Evolutionary conservation across 208 protist genomes (phyloP).

Genomic region (Borovskyia barvae): DNA sequence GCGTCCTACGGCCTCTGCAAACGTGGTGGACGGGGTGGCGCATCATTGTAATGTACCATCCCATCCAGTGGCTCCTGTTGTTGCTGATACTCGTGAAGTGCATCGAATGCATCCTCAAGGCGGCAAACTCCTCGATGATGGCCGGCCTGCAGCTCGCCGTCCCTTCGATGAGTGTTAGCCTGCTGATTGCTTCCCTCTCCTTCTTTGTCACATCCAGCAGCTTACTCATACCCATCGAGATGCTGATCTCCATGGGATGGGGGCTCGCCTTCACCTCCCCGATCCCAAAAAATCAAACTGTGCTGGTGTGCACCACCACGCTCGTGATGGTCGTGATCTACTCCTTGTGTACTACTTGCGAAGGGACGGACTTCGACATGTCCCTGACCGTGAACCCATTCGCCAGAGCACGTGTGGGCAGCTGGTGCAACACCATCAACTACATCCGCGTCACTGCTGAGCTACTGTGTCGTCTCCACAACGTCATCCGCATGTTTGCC

Average conservation of each 20-base stretch:
- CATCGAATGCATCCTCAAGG: slow-evolving; percentile 33
- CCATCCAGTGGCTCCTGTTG: slow-evolving; percentile 57
- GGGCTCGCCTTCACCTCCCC: slow-evolving; percentile 43
- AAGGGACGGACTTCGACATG: slow-evolving; percentile 3
- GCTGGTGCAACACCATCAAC: slow-evolving; percentile 15
- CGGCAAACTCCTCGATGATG: slow-evolving; percentile 27
- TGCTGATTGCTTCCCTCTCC: slow-evolving; percentile 24
- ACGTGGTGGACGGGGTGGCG: slow-evolving; percentile 23
- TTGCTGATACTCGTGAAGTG: slow-evolving; percentile 28
- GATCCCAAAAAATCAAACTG: slow-evolving; percentile 28
- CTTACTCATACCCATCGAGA: slow-evolving; percentile 37
- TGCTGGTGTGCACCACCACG: slow-evolving; percentile 32
- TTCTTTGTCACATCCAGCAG: slow-evolving; percentile 21
- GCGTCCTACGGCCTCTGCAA: neutral
- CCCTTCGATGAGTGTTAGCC: neutral
- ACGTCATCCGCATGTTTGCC: slow-evolving; percentile 27
- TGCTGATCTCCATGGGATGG: slow-evolving; percentile 62
- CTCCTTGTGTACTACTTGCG: slow-evolving; percentile 30
- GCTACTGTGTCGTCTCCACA: slow-evolving; percentile 30
- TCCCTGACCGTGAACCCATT: slow-evolving; percentile 27
- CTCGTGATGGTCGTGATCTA: slow-evolving; percentile 30
- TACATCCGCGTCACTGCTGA: slow-evolving; percentile 18
- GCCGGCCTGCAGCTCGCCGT: neutral
- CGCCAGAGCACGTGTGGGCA: neutral
- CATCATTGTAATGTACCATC: slow-evolving; percentile 49